These are phyloP conservation scores for Tolypocladium paradoxum DNA, from an alignment of 2,329 filamentous ascomycete genomes.

Conservation along the genomic window DNA sequence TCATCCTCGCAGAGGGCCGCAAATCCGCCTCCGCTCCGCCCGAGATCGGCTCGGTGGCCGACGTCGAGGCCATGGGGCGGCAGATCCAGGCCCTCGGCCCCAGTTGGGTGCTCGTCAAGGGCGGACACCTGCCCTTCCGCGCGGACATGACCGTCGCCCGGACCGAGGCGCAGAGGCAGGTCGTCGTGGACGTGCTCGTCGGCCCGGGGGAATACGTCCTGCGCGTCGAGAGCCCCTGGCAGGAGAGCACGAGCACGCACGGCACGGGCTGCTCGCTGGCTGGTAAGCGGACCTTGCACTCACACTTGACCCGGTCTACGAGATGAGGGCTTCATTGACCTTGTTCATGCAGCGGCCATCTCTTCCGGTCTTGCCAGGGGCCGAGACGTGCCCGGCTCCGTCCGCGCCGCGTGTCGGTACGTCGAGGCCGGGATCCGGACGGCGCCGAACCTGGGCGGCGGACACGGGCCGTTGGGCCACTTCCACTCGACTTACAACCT, in stretches of 20 bases:
- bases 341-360: slow-evolving; percentile 47
- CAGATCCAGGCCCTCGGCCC: slow-evolving; percentile 59
- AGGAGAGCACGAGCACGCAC: slow-evolving; percentile 72
- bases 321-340: background rate
- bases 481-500: slow-evolving; percentile 61
- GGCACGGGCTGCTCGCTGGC: slow-evolving; percentile 92
- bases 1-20: slow-evolving; percentile 48
- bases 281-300: slow-evolving; percentile 40
- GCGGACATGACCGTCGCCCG: slow-evolving; percentile 48
- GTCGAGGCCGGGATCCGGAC: slow-evolving; percentile 60
- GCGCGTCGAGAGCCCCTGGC: slow-evolving; percentile 59
- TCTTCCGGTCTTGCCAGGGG: slow-evolving; percentile 60
- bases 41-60: slow-evolving; percentile 45
- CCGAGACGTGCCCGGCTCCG: slow-evolving; percentile 43
- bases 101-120: slow-evolving; percentile 76
- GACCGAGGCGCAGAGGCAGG: slow-evolving; percentile 44
- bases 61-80: slow-evolving; percentile 58
- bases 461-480: slow-evolving; percentile 66
- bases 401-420: slow-evolving; percentile 59
- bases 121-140: slow-evolving; percentile 75
- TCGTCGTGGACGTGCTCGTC: slow-evolving; percentile 69
- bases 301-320: background rate
- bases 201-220: slow-evolving; percentile 45
- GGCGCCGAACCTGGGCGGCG: slow-evolving; percentile 51
- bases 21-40: slow-evolving; percentile 12